Percentiles rank a stretch among this genome's conserved stretches.
Conservation (phyloP, 805 yeast species). For the Zygoascus biomembranicola region DNA sequence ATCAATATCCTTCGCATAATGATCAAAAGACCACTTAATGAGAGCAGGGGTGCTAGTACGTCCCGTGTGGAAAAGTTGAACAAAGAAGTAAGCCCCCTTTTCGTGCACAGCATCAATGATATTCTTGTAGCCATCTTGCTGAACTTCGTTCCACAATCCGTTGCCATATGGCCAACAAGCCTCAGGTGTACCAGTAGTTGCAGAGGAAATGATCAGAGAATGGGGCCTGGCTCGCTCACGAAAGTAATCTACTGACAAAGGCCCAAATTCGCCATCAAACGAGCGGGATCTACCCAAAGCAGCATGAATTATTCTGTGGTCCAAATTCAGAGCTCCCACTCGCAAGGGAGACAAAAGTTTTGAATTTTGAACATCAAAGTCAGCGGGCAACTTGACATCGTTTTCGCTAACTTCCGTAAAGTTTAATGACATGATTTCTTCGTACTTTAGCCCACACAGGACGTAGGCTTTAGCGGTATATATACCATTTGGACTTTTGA, state of each 20-base stretch:
- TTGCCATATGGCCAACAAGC: background rate
- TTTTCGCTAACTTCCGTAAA: background rate
- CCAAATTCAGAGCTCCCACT: slow-evolving; percentile 27
- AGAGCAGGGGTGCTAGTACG: slow-evolving; percentile 31
- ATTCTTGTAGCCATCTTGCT: slow-evolving; percentile 39
- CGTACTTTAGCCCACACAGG: no score
- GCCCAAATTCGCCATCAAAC: background rate
- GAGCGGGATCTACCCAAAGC: slow-evolving; percentile 45
- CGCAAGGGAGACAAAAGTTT: slow-evolving; percentile 24
- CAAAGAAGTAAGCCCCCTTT: slow-evolving; percentile 28
- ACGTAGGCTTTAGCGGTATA: no score
- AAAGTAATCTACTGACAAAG: background rate
- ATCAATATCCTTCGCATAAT: background rate
- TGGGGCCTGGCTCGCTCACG: slow-evolving; percentile 5
- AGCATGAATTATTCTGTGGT: slow-evolving; percentile 38
- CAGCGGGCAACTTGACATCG: background rate
- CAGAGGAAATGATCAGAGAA: slow-evolving; percentile 1
- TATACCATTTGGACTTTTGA: no score
- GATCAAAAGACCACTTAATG: no score
- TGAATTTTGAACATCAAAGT: background rate
- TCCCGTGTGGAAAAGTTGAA: slow-evolving; percentile 40
- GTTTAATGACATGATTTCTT: background rate
- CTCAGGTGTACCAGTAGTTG: background rate
- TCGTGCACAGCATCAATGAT: slow-evolving; percentile 38
- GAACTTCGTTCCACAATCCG: slow-evolving; percentile 2